Percentiles rank a stretch among this genome's conserved stretches.
These are phyloP conservation scores for Thermomucor indicae-seudaticae DNA, from an alignment of 371 early-diverging fungal genomes.

Conservation along the genomic window DNA sequence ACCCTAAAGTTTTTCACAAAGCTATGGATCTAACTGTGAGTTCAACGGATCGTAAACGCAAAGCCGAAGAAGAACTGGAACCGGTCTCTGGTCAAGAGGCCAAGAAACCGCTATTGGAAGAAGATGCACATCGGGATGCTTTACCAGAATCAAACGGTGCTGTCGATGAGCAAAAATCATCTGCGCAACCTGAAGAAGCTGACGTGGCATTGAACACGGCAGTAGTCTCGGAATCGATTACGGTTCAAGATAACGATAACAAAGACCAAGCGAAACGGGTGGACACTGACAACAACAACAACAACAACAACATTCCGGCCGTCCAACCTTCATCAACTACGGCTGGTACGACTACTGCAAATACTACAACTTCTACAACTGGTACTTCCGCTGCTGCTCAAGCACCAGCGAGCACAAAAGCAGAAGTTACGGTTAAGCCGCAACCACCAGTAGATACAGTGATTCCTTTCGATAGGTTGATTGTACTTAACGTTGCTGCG, in stretches of 20 bases:
- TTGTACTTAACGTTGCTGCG: conserved; percentile 66
- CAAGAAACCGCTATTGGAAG: not conserved
- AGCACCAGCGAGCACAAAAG: not conserved
- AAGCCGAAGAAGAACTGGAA: not conserved
- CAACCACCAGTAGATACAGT: conserved; percentile 5
- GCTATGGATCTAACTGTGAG: conserved; percentile 18
- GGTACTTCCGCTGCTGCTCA: not conserved
- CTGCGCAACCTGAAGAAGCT: too few relatives aligned
- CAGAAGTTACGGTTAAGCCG: not conserved
- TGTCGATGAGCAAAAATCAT: not conserved
- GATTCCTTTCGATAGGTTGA: conserved; percentile 55
- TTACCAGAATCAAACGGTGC: not conserved
- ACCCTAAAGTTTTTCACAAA: too few relatives aligned
- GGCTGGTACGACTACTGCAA: not conserved
- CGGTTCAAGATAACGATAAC: not conserved
- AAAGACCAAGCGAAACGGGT: not conserved
- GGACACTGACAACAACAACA: not conserved
- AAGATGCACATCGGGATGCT: not conserved
- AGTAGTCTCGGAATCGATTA: too few relatives aligned
- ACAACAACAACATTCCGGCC: not conserved
- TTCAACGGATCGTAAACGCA: not conserved
- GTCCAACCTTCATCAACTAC: not conserved
- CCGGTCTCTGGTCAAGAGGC: not conserved
- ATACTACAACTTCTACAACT: not conserved
- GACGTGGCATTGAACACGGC: too few relatives aligned